These are phyloP conservation scores for Sclerotiophoma versabilis DNA, from an alignment of 2,329 filamentous ascomycete species.

Conservation along the genomic window DNA sequence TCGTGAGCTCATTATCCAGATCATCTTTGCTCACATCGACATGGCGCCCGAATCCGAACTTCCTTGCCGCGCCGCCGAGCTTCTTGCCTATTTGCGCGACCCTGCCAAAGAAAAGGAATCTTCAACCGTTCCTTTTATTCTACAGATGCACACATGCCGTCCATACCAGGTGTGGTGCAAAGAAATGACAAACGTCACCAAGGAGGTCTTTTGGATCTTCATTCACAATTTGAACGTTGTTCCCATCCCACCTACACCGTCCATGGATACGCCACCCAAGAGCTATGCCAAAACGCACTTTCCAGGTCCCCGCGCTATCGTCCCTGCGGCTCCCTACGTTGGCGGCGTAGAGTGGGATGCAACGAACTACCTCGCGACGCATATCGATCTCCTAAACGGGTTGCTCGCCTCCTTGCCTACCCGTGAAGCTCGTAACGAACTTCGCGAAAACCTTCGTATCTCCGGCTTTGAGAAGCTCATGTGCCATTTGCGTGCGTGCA, in stretches of 20 bases:
- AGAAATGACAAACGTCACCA: conserved; percentile 89
- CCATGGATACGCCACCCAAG: conserved; percentile 23
- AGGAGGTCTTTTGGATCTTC: conserved; percentile 99
- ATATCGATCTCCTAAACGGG: conserved; percentile 91
- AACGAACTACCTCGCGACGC: conserved; percentile 92
- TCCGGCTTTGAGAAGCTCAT: conserved; percentile 93
- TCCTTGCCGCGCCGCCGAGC: conserved; percentile 72
- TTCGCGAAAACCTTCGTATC: conserved; percentile 79
- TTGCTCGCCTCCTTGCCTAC: conserved; percentile 82
- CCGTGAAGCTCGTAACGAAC: conserved; percentile 71
- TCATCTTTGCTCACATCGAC: conserved; percentile 88
- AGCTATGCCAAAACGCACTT: conserved; percentile 72
- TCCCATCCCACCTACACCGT: conserved; percentile 60
- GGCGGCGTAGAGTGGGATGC: conserved; percentile 99
- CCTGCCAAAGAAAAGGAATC: conserved; percentile 74
- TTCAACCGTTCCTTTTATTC: conserved; percentile 81
- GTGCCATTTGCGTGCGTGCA: conserved; percentile 85
- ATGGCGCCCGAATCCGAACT: conserved; percentile 64
- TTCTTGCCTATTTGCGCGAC: conserved; percentile 82
- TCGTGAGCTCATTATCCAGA: conserved; percentile 84
- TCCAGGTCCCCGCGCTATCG: conserved; percentile 83
- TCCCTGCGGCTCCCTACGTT: conserved; percentile 93
- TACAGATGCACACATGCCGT: conserved; percentile 84
- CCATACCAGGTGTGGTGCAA: conserved; percentile 95
- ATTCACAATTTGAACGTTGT: conserved; percentile 92